A percentile compares a stretch with the other conserved stretches of the same genome.
Conservation (phyloP, 805 yeast genomes). For the Blastobotrys attinorum region DNA sequence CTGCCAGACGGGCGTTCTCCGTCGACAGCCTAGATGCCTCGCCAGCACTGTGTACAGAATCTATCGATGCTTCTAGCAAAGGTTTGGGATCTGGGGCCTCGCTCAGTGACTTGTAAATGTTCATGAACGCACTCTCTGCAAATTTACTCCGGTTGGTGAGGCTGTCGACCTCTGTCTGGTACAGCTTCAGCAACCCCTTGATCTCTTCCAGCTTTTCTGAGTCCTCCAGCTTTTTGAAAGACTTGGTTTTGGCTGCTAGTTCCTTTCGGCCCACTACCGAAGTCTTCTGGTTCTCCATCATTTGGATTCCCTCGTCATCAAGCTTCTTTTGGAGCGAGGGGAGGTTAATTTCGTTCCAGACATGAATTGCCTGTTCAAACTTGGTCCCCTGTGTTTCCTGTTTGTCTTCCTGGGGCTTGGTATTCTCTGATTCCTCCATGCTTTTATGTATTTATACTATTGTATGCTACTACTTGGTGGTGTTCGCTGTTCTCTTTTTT, state of each 20-base stretch:
- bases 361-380: slow-evolving; percentile 53
- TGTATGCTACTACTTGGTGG: too few relatives aligned
- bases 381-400: slow-evolving; percentile 6
- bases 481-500: neutral
- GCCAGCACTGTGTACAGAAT: slow-evolving; percentile 47
- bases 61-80: slow-evolving; percentile 59
- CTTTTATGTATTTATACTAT: too few relatives aligned
- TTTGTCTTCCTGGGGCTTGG: neutral
- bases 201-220: slow-evolving; percentile 58
- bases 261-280: slow-evolving; percentile 67
- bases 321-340: slow-evolving; percentile 61
- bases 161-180: slow-evolving; percentile 82
- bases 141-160: slow-evolving; percentile 69
- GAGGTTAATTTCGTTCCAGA: slow-evolving; percentile 71
- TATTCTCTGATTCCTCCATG: neutral
- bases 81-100: slow-evolving; percentile 95
- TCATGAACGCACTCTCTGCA: slow-evolving; percentile 66
- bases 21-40: slow-evolving; percentile 45
- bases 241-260: slow-evolving; percentile 78
- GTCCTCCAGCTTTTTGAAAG: slow-evolving; percentile 64
- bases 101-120: slow-evolving; percentile 64
- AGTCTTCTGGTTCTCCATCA: slow-evolving; percentile 59
- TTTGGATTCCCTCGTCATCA: slow-evolving; percentile 65
- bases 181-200: slow-evolving; percentile 59
- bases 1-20: slow-evolving; percentile 39